Conservation (phyloP, 2,329 filamentous ascomycete genomes). For the Diatrype stigma region DNA sequence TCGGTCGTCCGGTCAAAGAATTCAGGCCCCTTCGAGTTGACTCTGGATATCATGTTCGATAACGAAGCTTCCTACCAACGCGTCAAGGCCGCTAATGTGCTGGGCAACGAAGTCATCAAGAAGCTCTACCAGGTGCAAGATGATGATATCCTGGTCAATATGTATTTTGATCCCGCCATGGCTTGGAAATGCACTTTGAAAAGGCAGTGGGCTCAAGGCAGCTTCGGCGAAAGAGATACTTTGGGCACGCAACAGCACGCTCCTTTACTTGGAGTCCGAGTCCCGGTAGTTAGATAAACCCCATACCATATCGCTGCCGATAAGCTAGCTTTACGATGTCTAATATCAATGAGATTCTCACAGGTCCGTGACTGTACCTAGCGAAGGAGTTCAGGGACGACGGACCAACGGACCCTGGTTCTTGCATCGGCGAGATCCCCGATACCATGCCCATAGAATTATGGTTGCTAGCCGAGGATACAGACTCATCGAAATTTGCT, state of each 20-base stretch:
- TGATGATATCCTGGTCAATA: constrained; percentile 23
- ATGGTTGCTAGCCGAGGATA: too few species aligned
- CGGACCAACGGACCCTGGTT: too few species aligned
- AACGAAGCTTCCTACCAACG: constrained; percentile 19
- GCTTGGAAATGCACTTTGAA: constrained; percentile 34
- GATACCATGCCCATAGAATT: too few species aligned
- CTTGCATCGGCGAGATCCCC: too few species aligned
- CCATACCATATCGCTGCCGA: too few species aligned
- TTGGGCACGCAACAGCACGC: constrained; percentile 36
- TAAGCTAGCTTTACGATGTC: too few species aligned
- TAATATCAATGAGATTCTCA: too few species aligned
- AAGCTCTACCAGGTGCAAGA: constrained; percentile 22
- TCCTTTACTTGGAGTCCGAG: constrained; percentile 24
- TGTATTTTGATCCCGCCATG: constrained; percentile 34
- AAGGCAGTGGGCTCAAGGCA: constrained; percentile 30
- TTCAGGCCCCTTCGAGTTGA: constrained; percentile 37
- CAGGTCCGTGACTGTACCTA: too few species aligned
- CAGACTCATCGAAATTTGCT: too few species aligned
- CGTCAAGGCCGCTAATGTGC: constrained; percentile 25
- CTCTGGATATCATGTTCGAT: constrained; percentile 38
- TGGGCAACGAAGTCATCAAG: constrained; percentile 21
- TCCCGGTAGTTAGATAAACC: constrained; percentile 14
- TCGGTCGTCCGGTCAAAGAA: constrained; percentile 35
- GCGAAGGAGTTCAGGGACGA: too few species aligned
- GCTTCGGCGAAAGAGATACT: constrained; percentile 33